A percentile compares a stretch with the other conserved stretches of the same genome.
Conservation (phyloP, 2,329 filamentous ascomycete species). For the Trichoderma atrobrunneum region DNA sequence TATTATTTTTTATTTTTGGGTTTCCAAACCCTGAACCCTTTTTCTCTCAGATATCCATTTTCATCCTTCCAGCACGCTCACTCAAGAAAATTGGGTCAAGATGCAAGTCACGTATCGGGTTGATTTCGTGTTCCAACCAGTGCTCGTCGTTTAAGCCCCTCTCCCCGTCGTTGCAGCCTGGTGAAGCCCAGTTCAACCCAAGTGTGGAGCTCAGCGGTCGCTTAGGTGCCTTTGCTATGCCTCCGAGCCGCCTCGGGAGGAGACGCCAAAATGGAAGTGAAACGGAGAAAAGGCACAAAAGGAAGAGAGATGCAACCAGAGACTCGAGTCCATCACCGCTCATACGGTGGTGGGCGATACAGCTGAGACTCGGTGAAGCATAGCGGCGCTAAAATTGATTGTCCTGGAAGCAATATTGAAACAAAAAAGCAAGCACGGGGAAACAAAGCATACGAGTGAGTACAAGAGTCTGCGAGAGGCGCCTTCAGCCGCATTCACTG, state of each 20-base stretch:
- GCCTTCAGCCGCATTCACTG: background rate
- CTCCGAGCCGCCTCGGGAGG: constrained; percentile 3
- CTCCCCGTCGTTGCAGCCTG: constrained; percentile 15
- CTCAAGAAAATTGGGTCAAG: constrained; percentile 6
- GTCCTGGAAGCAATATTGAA: background rate
- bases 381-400: background rate
- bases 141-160: constrained; percentile 10
- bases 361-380: background rate
- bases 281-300: background rate
- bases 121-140: constrained; percentile 15
- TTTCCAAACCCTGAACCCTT: background rate
- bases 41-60: background rate
- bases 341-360: background rate
- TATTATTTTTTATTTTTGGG: no score
- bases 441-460: background rate
- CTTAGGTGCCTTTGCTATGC: constrained; percentile 4
- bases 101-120: constrained; percentile 5
- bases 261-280: background rate
- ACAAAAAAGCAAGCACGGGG: background rate
- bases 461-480: background rate
- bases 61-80: background rate
- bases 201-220: constrained; percentile 18
- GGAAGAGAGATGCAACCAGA: background rate
- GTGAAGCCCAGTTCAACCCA: constrained; percentile 20
- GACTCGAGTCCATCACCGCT: background rate